These are phyloP conservation scores for Ceratobasidium sp. DNA, from an alignment of 1,284 basidiomycete genomes.

Conservation along the genomic window DNA sequence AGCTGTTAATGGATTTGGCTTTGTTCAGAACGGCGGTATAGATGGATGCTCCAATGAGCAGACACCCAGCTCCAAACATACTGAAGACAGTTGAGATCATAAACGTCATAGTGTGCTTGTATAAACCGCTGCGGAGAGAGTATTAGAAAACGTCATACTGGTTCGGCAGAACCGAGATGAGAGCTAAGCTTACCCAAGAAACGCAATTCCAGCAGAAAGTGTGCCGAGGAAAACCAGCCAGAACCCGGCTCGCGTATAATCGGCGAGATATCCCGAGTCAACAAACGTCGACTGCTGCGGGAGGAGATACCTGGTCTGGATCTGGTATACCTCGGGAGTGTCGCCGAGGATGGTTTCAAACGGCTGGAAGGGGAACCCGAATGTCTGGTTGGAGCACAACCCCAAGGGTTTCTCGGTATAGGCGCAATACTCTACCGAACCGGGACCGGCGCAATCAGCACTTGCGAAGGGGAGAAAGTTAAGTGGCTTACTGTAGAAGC, in stretches of 20 bases:
- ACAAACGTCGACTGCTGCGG: constrained; percentile 63
- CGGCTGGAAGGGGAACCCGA: constrained; percentile 69
- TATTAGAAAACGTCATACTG: constrained; percentile 23
- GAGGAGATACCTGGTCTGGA: constrained; percentile 63
- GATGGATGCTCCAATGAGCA: constrained; percentile 74
- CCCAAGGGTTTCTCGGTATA: constrained; percentile 62
- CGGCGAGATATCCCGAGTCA: constrained; percentile 69
- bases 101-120: constrained; percentile 72
- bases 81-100: constrained; percentile 71
- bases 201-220: constrained; percentile 69
- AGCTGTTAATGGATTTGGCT: constrained; percentile 65
- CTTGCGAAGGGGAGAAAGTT: neutral
- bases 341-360: constrained; percentile 69
- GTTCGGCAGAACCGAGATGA: constrained; percentile 7
- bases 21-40: constrained; percentile 80
- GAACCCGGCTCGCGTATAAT: constrained; percentile 73
- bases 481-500: constrained; percentile 63
- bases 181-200: constrained; percentile 63
- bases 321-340: constrained; percentile 70
- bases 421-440: constrained; percentile 44
- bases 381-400: constrained; percentile 69
- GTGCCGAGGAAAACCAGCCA: constrained; percentile 79
- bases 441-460: constrained; percentile 10
- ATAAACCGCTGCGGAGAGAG: constrained; percentile 64
- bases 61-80: constrained; percentile 66